Evolutionary conservation across 202 grass and related monocot genomes (phyloP), one percentile per base, ranked within the genome.

Genomic region (Saccharum hybrid): DNA sequence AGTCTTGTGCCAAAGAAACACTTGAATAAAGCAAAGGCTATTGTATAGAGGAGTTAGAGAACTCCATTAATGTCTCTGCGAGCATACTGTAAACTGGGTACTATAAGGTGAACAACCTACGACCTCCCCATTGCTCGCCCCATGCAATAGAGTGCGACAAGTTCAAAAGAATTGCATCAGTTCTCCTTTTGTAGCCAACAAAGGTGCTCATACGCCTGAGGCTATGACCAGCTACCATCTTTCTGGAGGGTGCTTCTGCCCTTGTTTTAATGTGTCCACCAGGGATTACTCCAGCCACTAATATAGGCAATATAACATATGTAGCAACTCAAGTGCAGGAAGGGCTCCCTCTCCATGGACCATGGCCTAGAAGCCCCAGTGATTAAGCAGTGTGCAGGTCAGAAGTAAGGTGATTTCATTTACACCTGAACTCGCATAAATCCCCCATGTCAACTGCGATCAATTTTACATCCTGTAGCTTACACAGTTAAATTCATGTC

Each of bases 321-420:
- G 39, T 26, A 43, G 39, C n/a, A 26, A 71, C 19, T 71, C n/a
- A 8, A 71, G 68, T 71, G 68, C 67, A 21, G 19, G 39, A 14
- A 71, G 21, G n/a, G 11, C 5, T 26, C 39, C 21, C n/a, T 10
- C 0, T 26, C 10, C 18, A 21, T 56, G 18, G 52, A 56, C n/a
- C 39, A 6, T 13, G n/a, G 21, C 4, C 10, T 28, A 46, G 41
- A 46, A 30, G 41, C 22, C 7, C 7, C 43, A 52, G 0, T n/a
- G 7, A 52, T 9, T 52, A 73, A 72, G 23, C 22, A 9, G 42
- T 18, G 13, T 48, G 12, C 69, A 48, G 40, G 68, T 71, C 70
- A 72, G 43, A 30, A 72, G 69, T 72, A 51, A 71, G 71, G 45
- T 73, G 45, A 7, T 8, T 73, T 34, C 38, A 34, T 73, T 33